Conservation (phyloP, 2,329 filamentous ascomycete species). For the Neopestalotiopsis rosae region DNA sequence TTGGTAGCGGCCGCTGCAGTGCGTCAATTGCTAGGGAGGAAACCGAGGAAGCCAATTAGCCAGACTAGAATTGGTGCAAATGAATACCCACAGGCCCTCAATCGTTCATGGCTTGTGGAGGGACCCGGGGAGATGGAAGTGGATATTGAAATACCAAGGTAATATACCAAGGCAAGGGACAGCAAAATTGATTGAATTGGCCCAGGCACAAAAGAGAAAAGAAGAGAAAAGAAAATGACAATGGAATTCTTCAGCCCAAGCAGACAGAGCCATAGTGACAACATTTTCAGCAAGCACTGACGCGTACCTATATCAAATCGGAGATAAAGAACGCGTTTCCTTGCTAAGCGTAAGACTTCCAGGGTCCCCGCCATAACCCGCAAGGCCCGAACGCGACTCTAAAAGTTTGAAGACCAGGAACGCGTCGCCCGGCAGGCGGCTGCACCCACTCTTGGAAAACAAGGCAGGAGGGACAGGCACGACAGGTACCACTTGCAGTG, state of each 20-base stretch:
- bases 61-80: neutral
- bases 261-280: too few species aligned
- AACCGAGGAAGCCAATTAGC: neutral
- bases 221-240: too few species aligned
- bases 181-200: neutral
- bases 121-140: neutral
- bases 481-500: neutral
- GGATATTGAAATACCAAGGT: neutral
- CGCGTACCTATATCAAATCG: neutral
- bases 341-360: neutral
- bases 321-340: neutral
- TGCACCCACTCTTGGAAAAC: neutral
- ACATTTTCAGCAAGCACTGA: too few species aligned
- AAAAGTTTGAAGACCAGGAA: neutral
- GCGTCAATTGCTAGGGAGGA: neutral
- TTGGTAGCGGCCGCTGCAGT: neutral
- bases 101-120: slow-evolving; percentile 1
- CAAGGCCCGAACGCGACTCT: neutral
- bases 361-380: neutral
- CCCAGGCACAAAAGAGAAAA: neutral
- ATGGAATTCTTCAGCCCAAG: too few species aligned
- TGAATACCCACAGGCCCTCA: slow-evolving; percentile 2
- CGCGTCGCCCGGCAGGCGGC: neutral
- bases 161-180: neutral
- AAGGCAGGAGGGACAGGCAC: neutral